Evolutionary conservation across 2,329 filamentous ascomycete species (phyloP), one percentile per base, ranked within the genome.

Genomic region (Grosmannia huntii): DNA sequence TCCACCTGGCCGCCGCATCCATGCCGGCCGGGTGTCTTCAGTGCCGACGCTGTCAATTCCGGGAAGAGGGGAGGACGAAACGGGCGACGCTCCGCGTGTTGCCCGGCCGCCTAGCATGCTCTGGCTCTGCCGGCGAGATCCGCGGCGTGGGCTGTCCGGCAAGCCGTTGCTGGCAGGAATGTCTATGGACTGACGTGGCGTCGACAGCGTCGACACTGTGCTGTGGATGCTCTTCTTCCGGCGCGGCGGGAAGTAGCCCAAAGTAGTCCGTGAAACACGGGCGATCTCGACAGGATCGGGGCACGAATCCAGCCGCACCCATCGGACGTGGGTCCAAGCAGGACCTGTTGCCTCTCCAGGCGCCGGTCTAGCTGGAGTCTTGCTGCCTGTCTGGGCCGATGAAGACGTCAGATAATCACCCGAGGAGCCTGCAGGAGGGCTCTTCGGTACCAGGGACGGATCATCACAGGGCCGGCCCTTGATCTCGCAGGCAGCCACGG

Each of bases 191-290:
- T 80, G 77, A 23, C 82, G 80, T 9, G 87, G 87, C 2, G 86
- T 89, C 21, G 84, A 82, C 56, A 84, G 64, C 16, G 83, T 78
- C 3, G 87, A 87, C 56, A 80, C 79, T 1, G 84, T 84, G 65
- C 80, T 76, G 11, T 81, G 72, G 25, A 60, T 49, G 62, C 87
- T 94, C 84, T 94, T 94, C 83, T 91, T 89, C 68, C 90, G 80
- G 23, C 90, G 82, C 9, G 91, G 91, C 3, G 92, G 92, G 67
- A 97, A 97, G 72, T 92, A 97, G 27, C 91, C 92, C 51, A 96
- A 78, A 2, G 86, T 81, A 71, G 85, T 84, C 59, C 89, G 84
- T 25, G 90, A 84, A 59, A 97, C 83, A 33, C 94, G 84, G 19
- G 85, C 90, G 63, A 99, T 94, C 69, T 96, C 89, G 27, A 94